Percentiles rank a stretch among this genome's conserved stretches.
phyloP scores from a whole-genome alignment of 371 early-diverging fungal genomes.

The Encephalitozoon hellem region DNA sequence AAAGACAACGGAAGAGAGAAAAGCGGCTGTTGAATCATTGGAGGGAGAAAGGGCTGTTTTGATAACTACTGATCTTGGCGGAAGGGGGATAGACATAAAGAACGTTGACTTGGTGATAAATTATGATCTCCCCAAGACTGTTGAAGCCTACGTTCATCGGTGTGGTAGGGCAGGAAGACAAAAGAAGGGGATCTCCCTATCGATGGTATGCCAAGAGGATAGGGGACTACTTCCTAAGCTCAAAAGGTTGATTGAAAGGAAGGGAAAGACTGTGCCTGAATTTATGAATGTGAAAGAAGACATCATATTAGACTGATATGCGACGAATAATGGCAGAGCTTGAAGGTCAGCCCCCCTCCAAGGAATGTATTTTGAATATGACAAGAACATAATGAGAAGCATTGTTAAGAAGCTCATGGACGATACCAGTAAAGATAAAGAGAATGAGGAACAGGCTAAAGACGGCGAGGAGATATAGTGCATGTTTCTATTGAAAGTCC shows the following conservation, averaged over 20 bases:
- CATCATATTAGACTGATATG: background rate
- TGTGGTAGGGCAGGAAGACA: constrained; percentile 90
- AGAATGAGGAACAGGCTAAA: background rate
- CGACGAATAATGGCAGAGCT: background rate
- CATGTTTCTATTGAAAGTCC: too few species aligned
- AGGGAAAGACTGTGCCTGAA: background rate
- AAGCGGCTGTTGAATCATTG: constrained; percentile 81
- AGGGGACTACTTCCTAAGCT: background rate
- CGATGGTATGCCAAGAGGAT: background rate
- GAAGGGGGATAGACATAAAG: constrained; percentile 96
- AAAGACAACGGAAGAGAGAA: constrained; percentile 90
- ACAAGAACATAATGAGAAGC: background rate
- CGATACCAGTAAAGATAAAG: background rate
- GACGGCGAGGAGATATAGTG: background rate
- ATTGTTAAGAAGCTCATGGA: background rate
- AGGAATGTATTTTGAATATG: constrained; percentile 8
- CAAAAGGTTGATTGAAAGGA: background rate
- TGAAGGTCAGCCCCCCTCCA: too few species aligned
- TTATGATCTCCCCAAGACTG: constrained; percentile 88
- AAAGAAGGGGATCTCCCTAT: constrained; percentile 62
- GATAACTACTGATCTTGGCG: constrained; percentile 98
- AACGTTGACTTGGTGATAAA: constrained; percentile 92
- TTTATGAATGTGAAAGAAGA: background rate
- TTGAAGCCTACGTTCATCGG: constrained; percentile 89
- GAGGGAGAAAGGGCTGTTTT: constrained; percentile 77